Evolutionary conservation across 2,329 filamentous ascomycete species (phyloP).

Genomic region (Trichoderma aggressivum): DNA sequence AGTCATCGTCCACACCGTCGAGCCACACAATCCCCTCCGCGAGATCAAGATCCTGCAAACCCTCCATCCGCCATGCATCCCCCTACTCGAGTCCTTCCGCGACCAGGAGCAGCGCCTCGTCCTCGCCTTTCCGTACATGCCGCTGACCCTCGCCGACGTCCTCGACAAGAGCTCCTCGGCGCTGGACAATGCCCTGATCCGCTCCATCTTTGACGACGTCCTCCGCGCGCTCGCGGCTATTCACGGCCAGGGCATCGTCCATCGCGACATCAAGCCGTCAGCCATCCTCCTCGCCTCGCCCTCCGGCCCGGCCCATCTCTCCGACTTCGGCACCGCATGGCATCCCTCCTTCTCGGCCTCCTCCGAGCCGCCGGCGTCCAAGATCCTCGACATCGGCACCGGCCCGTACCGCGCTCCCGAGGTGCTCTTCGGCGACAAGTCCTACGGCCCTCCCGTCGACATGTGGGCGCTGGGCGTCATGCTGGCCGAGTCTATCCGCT

Average conservation of each 20-base stretch:
- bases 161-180: slow-evolving; percentile 43
- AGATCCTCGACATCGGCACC: slow-evolving; percentile 91
- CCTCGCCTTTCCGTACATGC: slow-evolving; percentile 81
- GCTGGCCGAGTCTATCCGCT: slow-evolving; percentile 68
- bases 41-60: slow-evolving; percentile 71
- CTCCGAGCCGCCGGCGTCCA: slow-evolving; percentile 64
- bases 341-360: slow-evolving; percentile 55
- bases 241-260: slow-evolving; percentile 74
- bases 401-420: slow-evolving; percentile 90
- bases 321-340: slow-evolving; percentile 94
- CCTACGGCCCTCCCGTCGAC: slow-evolving; percentile 71
- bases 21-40: slow-evolving; percentile 77
- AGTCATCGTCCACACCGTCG: slow-evolving; percentile 69
- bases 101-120: slow-evolving; percentile 69
- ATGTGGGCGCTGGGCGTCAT: slow-evolving; percentile 88
- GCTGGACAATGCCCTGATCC: slow-evolving; percentile 28
- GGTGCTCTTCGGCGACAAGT: slow-evolving; percentile 76
- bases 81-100: slow-evolving; percentile 70
- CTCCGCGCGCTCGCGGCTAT: slow-evolving; percentile 69
- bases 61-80: slow-evolving; percentile 57
- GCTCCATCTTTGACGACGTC: slow-evolving; percentile 58
- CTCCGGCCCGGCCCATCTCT: slow-evolving; percentile 70
- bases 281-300: slow-evolving; percentile 72
- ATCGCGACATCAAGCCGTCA: slow-evolving; percentile 91
- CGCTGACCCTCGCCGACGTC: slow-evolving; percentile 66